These are phyloP conservation scores for Paraleonurus japonicus DNA, from an alignment of 257 asterid genomes.

Conservation along the genomic window DNA sequence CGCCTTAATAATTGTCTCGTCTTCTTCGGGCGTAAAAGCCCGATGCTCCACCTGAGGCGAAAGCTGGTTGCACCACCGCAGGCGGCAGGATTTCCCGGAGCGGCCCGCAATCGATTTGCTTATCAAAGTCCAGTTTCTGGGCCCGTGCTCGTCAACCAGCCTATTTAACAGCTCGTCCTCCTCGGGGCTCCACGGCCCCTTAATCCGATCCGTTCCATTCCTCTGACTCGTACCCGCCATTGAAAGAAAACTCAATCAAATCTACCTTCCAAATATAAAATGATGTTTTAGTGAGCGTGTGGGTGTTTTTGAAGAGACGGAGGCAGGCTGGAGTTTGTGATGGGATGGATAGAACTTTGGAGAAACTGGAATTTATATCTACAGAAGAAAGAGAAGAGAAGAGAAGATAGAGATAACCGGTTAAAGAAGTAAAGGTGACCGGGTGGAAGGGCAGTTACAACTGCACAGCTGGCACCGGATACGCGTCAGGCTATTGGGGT, in stretches of 20 bases:
- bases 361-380: conserved; percentile 31
- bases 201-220: conserved; percentile 37
- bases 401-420: conserved; percentile 52
- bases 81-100: conserved; percentile 47
- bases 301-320: conserved; percentile 32
- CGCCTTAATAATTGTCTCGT: conserved; percentile 36
- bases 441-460: conserved; percentile 40
- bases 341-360: conserved; percentile 20
- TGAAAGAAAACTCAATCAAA: no score
- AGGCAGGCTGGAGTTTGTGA: conserved; percentile 34
- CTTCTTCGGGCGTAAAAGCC: conserved; percentile 34
- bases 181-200: conserved; percentile 43
- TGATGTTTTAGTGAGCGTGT: not conserved
- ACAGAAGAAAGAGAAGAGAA: not conserved
- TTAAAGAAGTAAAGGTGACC: conserved; percentile 26
- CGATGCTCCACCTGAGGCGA: conserved; percentile 48
- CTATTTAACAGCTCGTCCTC: conserved; percentile 37
- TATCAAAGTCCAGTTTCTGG: conserved; percentile 44
- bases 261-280: not conserved
- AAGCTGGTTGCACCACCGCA: conserved; percentile 52
- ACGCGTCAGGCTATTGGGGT: conserved; percentile 40
- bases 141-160: conserved; percentile 43
- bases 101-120: conserved; percentile 45
- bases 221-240: conserved; percentile 40
- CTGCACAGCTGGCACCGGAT: conserved; percentile 52